These are phyloP conservation scores for Yarrowia sp. DNA, from an alignment of 805 yeast genomes.

Conservation along the genomic window DNA sequence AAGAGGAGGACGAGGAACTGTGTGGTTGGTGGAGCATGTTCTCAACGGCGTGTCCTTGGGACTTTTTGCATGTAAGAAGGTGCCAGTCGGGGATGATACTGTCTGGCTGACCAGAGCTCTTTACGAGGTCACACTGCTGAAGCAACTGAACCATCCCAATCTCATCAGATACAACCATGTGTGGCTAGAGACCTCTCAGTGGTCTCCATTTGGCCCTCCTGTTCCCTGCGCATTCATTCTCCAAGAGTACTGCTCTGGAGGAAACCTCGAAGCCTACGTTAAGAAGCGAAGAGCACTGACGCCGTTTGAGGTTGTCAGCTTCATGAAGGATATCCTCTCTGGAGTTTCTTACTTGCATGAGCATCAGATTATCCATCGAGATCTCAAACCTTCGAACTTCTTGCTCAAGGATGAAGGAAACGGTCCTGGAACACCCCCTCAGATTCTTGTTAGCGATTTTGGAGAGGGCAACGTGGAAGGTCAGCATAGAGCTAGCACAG, in stretches of 20 bases:
- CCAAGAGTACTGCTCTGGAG: slow-evolving; percentile 87
- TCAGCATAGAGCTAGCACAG: slow-evolving; percentile 62
- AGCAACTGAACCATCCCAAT: slow-evolving; percentile 52
- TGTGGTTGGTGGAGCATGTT: slow-evolving; percentile 78
- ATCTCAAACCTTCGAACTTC: slow-evolving; percentile 86
- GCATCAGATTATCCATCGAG: slow-evolving; percentile 80
- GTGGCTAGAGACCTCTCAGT: slow-evolving; percentile 72
- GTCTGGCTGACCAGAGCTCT: slow-evolving; percentile 67
- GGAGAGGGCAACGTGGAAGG: slow-evolving; percentile 85
- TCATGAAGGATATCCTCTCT: slow-evolving; percentile 62
- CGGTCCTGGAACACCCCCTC: slow-evolving; percentile 47
- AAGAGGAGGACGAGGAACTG: slow-evolving; percentile 81
- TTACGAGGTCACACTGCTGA: slow-evolving; percentile 71
- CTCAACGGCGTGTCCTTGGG: slow-evolving; percentile 72
- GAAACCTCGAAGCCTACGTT: slow-evolving; percentile 72
- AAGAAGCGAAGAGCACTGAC: slow-evolving; percentile 31
- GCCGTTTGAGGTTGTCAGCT: slow-evolving; percentile 61
- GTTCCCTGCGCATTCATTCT: slow-evolving; percentile 76
- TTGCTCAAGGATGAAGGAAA: slow-evolving; percentile 44
- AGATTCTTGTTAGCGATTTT: slow-evolving; percentile 79
- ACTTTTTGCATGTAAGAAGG: slow-evolving; percentile 77
- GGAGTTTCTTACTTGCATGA: slow-evolving; percentile 74
- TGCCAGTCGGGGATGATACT: slow-evolving; percentile 76
- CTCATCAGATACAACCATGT: slow-evolving; percentile 86
- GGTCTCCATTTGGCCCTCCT: slow-evolving; percentile 53